Conservation (phyloP, 2,329 filamentous ascomycete genomes). For the Penicillium thymicola region DNA sequence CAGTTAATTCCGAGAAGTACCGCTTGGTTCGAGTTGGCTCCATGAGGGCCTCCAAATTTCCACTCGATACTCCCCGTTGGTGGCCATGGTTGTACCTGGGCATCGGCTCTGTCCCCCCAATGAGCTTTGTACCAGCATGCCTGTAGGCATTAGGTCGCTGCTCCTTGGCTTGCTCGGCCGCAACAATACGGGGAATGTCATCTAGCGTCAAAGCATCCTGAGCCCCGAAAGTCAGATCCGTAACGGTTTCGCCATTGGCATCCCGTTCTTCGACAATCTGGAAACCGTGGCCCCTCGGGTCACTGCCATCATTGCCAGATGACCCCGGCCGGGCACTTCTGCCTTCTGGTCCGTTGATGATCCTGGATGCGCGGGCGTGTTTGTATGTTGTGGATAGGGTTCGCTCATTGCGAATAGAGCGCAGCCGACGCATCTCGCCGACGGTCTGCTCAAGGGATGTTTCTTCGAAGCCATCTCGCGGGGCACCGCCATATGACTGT, state of each 20-base stretch:
- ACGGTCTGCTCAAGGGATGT: slow-evolving; percentile 91
- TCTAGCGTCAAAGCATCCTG: slow-evolving; percentile 91
- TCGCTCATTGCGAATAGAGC: slow-evolving; percentile 91
- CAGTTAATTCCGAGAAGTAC: slow-evolving; percentile 95
- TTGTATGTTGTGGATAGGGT: slow-evolving; percentile 90
- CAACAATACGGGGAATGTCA: slow-evolving; percentile 93
- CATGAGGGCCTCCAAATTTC: slow-evolving; percentile 44
- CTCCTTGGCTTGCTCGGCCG: slow-evolving; percentile 90
- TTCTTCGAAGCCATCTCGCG: slow-evolving; percentile 58
- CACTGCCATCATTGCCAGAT: slow-evolving; percentile 58
- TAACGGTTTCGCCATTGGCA: slow-evolving; percentile 63
- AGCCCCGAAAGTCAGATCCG: slow-evolving; percentile 81
- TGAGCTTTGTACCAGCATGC: slow-evolving; percentile 68
- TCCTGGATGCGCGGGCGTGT: slow-evolving; percentile 82
- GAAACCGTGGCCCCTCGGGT: slow-evolving; percentile 57
- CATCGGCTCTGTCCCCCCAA: slow-evolving; percentile 55
- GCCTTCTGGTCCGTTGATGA: slow-evolving; percentile 83
- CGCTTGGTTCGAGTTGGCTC: slow-evolving; percentile 64
- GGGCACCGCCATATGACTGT: slow-evolving; percentile 66
- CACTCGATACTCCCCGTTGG: slow-evolving; percentile 63
- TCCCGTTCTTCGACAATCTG: slow-evolving; percentile 80
- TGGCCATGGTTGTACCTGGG: slow-evolving; percentile 67
- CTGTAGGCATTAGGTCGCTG: slow-evolving; percentile 78
- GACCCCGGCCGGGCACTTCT: slow-evolving; percentile 67
- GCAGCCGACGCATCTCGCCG: slow-evolving; percentile 85